Evolutionary conservation across 306 rosid species (phyloP).

Genomic region (Dalbergia cochinchinensis): DNA sequence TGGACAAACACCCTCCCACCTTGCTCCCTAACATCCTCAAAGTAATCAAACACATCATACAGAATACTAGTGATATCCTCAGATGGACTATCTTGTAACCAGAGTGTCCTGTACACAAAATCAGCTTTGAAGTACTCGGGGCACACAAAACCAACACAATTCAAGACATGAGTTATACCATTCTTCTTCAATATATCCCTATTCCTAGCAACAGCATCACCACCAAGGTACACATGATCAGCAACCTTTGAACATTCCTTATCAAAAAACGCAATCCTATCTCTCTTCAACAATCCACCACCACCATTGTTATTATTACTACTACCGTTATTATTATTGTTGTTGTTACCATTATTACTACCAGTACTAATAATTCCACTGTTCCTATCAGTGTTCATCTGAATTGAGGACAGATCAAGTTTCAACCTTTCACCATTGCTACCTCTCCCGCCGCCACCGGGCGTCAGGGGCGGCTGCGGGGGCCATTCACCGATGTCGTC

Average conservation of each 20-base stretch:
- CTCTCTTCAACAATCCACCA: conserved; percentile 94
- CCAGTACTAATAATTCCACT: not conserved
- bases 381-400: conserved; percentile 61
- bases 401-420: conserved; percentile 94
- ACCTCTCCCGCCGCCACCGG: conserved; percentile 74
- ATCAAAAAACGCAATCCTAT: conserved; percentile 96
- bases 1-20: conserved; percentile 96
- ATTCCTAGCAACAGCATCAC: conserved; percentile 98
- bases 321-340: conserved; percentile 47
- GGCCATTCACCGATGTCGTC: conserved; percentile 99
- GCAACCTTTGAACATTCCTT: conserved; percentile 98
- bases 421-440: conserved; percentile 86
- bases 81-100: conserved; percentile 98
- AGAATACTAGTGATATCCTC: conserved; percentile 97
- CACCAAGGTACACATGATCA: conserved; percentile 93
- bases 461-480: conserved; percentile 82
- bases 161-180: conserved; percentile 91
- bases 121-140: conserved; percentile 93
- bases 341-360: not conserved
- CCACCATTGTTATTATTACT: conserved; percentile 47
- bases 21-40: conserved; percentile 96
- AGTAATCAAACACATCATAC: conserved; percentile 96
- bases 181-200: conserved; percentile 87
- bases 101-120: conserved; percentile 90
- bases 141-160: conserved; percentile 97